These are phyloP conservation scores for Aspergillus arachidicola DNA, from an alignment of 2,329 filamentous ascomycete genomes.

Conservation along the genomic window DNA sequence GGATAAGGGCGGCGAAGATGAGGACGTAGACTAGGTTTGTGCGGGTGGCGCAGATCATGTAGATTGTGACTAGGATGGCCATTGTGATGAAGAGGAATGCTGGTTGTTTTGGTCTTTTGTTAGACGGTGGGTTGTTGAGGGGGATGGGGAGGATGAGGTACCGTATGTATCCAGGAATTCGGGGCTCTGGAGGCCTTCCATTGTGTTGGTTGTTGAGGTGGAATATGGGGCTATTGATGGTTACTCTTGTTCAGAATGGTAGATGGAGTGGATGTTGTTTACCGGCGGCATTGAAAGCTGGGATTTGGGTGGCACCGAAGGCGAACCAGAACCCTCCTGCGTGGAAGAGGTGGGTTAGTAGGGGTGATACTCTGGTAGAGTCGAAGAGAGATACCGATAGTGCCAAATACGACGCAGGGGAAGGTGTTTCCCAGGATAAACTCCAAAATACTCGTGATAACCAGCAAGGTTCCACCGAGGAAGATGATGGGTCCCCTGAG, in stretches of 20 bases:
- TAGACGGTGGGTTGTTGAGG: neutral
- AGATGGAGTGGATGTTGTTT: slow-evolving; percentile 26
- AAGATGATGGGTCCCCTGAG: slow-evolving; percentile 54
- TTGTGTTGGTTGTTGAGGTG: slow-evolving; percentile 28
- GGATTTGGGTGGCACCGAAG: slow-evolving; percentile 58
- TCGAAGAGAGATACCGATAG: slow-evolving; percentile 44
- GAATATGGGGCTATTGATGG: slow-evolving; percentile 26
- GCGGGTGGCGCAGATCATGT: slow-evolving; percentile 68
- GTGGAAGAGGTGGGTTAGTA: neutral
- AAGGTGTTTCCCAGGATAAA: slow-evolving; percentile 64
- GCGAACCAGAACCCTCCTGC: slow-evolving; percentile 57
- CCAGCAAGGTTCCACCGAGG: slow-evolving; percentile 57
- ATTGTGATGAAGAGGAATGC: slow-evolving; percentile 67
- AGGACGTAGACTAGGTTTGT: slow-evolving; percentile 72
- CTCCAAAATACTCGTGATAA: slow-evolving; percentile 57
- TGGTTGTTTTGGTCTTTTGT: neutral
- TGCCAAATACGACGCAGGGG: slow-evolving; percentile 59
- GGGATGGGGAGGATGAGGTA: neutral
- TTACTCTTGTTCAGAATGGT: neutral
- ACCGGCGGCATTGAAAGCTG: slow-evolving; percentile 55
- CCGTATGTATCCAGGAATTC: slow-evolving; percentile 30
- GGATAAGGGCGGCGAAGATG: slow-evolving; percentile 67
- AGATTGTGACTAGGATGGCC: slow-evolving; percentile 67
- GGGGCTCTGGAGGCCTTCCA: slow-evolving; percentile 24
- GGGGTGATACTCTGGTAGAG: neutral